Base-by-base conservation (phyloP, 1,284 basidiomycete genomes). In the Xerocomus nothofagi region DNA sequence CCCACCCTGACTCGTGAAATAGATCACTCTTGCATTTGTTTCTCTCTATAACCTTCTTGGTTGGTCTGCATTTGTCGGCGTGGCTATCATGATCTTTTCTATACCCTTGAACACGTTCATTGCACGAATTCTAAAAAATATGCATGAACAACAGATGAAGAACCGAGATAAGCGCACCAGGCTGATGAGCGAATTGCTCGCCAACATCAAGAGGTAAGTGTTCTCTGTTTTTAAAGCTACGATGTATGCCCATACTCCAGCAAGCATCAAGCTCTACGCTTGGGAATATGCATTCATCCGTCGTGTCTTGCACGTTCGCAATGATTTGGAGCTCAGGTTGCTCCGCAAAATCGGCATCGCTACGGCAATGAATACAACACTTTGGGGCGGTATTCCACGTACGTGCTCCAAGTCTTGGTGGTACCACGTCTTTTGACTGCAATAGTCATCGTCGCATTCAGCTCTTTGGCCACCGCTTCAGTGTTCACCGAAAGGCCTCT, bases 81-180 rank as follows among this genome's bases (percentile, higher is more conserved):
- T 98, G 4, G 92, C 77, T 0, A 87, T 98, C 64, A 97, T 98
- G 93, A 67, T 93, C 37, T 66, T 92, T 47, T 87, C 86, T 0
- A 73, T 90, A 44, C 93, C 93, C 2, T 62, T 93, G 54, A 94
- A 93, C 59, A 91, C 91, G 0, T 60, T 79, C 40, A 85, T 94
- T 51, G 90, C 92, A 2, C 70, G 83, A 10, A 73, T 84, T 53
- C 72, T 93, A 55, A 96, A 96, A 67, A 76, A 71, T 41, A 81
- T 95, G 73, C 91, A 95, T 65, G 82, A 91, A 55, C 62, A 82
- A 58, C 91, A 97, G 66, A 98, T 98, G 95, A 92, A 91, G 70
- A 92, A 90, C 67, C 81, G 93, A 55, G 88, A 90, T 61, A 76
- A 81, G 58, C 78, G 88, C 32, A 90, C 88, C 9, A 72, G 83